Conservation (phyloP, 176 grass and related monocot genomes). For the Triticum turgidum region DNA sequence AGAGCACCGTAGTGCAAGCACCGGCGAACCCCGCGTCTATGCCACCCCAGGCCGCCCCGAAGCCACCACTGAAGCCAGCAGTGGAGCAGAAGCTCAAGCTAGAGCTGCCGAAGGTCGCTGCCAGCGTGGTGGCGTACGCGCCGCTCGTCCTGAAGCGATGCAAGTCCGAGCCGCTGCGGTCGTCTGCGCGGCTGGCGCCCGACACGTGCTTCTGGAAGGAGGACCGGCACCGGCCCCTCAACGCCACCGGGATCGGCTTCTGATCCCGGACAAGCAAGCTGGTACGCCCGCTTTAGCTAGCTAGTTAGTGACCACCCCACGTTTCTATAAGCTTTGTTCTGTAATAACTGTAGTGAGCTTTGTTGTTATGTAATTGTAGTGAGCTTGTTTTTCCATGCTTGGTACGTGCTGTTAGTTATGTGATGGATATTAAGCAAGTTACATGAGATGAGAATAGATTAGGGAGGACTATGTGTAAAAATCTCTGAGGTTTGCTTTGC, state of each 20-base stretch:
- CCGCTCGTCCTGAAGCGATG: constrained; percentile 90
- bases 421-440: constrained; percentile 21
- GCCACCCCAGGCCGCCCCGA: neutral
- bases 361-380: constrained; percentile 28
- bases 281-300: constrained; percentile 30
- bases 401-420: constrained; percentile 36
- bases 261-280: constrained; percentile 30
- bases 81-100: constrained; percentile 58
- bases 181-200: constrained; percentile 58
- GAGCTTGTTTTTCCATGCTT: constrained; percentile 40
- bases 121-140: constrained; percentile 37
- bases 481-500: constrained; percentile 13
- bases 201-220: constrained; percentile 99
- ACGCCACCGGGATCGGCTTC: constrained; percentile 72
- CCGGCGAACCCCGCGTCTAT: neutral
- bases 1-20: neutral
- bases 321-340: constrained; percentile 34
- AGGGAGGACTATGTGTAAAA: constrained; percentile 41
- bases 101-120: constrained; percentile 16
- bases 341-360: constrained; percentile 43
- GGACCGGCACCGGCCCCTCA: constrained; percentile 80
- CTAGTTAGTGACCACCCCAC: constrained; percentile 30
- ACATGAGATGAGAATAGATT: constrained; percentile 39
- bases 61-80: constrained; percentile 1
- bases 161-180: constrained; percentile 88